Evolutionary conservation across 2,329 filamentous ascomycete species (phyloP).

Genomic region (Fusarium concolor): DNA sequence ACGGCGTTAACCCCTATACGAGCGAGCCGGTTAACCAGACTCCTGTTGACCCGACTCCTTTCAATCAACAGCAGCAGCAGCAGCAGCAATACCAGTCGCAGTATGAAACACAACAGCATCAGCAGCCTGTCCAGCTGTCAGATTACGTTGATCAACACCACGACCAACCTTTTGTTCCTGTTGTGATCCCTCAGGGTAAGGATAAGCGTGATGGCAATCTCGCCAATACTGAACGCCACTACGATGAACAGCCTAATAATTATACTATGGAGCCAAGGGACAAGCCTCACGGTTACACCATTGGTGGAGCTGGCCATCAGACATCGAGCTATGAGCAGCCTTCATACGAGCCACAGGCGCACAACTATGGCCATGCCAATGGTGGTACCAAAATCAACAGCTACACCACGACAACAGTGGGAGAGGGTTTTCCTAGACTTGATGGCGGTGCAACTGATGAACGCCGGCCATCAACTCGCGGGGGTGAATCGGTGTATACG

Average conservation of each 20-base stretch:
- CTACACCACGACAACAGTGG: conserved; percentile 36
- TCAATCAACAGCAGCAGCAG: conserved; percentile 28
- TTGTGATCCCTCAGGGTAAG: conserved; percentile 35
- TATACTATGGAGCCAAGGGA: conserved; percentile 21
- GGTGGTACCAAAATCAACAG: conserved; percentile 18
- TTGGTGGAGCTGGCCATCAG: conserved; percentile 13
- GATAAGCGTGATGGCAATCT: conserved; percentile 18
- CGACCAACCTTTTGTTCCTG: conserved; percentile 36
- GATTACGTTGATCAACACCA: conserved; percentile 32
- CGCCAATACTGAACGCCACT: conserved; percentile 12
- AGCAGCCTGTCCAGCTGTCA: conserved; percentile 29
- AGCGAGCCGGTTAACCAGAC: conserved; percentile 55
- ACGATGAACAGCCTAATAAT: conserved; percentile 18
- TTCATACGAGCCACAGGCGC: conserved; percentile 17
- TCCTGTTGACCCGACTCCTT: conserved; percentile 12
- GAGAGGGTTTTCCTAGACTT: conserved; percentile 43
- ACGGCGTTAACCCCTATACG: conserved; percentile 69
- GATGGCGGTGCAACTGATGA: conserved; percentile 18
- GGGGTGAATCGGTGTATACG: conserved; percentile 34
- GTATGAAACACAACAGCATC: conserved; percentile 21
- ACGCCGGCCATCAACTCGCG: conserved; percentile 10
- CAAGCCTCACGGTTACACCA: conserved; percentile 13
- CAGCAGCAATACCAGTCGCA: conserved; percentile 15
- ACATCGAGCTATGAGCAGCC: conserved; percentile 17
- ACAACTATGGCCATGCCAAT: conserved; percentile 24